These are phyloP conservation scores for Microcera coccophila DNA, from an alignment of 2,329 filamentous ascomycete genomes.

Conservation along the genomic window DNA sequence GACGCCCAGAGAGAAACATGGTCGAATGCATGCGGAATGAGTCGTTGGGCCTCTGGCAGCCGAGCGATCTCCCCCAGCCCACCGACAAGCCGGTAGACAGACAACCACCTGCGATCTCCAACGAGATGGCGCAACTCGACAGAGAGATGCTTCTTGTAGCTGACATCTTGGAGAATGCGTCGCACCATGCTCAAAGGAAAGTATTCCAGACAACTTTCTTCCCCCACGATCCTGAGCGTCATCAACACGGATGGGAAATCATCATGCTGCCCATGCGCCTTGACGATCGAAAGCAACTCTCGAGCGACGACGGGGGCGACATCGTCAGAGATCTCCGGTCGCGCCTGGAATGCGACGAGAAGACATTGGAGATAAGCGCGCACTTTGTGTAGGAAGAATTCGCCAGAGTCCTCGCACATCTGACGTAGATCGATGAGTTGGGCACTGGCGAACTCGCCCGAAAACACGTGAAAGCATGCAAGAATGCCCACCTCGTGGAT, in stretches of 20 bases:
- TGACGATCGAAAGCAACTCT: constrained; percentile 7
- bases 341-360: constrained; percentile 4
- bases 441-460: constrained; percentile 1
- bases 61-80: constrained; percentile 2
- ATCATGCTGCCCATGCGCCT: not conserved
- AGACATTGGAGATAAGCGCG: constrained; percentile 12
- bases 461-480: constrained; percentile 11
- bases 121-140: constrained; percentile 4
- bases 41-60: not conserved
- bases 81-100: constrained; percentile 4
- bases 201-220: constrained; percentile 7
- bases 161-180: constrained; percentile 2
- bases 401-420: constrained; percentile 2
- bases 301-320: constrained; percentile 1
- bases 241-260: constrained; percentile 4
- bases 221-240: constrained; percentile 5
- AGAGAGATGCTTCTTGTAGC: constrained; percentile 6
- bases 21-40: constrained; percentile 6
- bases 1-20: constrained; percentile 7
- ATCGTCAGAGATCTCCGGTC: constrained; percentile 1
- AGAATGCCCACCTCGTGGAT: constrained; percentile 7
- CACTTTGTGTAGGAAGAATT: constrained; percentile 5
- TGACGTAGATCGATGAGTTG: constrained; percentile 4
- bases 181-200: constrained; percentile 6
- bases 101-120: constrained; percentile 2